Conservation (phyloP, 768 basidiomycete genomes). For the Heimioporus sp. region DNA sequence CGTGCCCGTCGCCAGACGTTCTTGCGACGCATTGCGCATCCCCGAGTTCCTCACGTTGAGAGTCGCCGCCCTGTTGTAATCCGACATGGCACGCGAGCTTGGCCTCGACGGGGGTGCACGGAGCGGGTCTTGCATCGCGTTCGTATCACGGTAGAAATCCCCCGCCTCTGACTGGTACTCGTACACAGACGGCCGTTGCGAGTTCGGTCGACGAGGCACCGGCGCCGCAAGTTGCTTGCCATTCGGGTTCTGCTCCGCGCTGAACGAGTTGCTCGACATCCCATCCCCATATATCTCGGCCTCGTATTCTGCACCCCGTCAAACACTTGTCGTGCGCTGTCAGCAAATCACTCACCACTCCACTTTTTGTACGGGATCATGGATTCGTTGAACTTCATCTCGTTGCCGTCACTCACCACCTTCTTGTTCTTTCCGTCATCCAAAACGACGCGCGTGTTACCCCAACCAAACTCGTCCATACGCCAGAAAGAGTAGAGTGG, state of each 20-base stretch:
- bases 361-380: conserved; percentile 78
- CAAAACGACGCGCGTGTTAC: conserved; percentile 62
- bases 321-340: conserved; percentile 3
- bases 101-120: conserved; percentile 27
- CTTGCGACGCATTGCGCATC: conserved; percentile 35
- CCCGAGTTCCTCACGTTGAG: conserved; percentile 23
- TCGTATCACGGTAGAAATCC: conserved; percentile 63
- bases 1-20: conserved; percentile 35
- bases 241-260: conserved; percentile 25
- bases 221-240: conserved; percentile 29
- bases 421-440: conserved; percentile 69
- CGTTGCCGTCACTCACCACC: conserved; percentile 49
- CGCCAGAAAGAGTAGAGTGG: conserved; percentile 74
- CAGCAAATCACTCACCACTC: conserved; percentile 45
- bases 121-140: conserved; percentile 34
- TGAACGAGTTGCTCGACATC: conserved; percentile 46
- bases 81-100: conserved; percentile 31
- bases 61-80: conserved; percentile 29
- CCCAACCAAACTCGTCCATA: conserved; percentile 74
- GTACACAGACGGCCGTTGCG: conserved; percentile 45
- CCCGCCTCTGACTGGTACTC: conserved; percentile 42
- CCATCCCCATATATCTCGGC: conserved; percentile 55
- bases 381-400: conserved; percentile 72
- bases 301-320: conserved; percentile 52
- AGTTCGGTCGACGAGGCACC: conserved; percentile 35